phyloP scores from a whole-genome alignment of 139 green algal species.

The Mesotaenium endlicherianum region DNA sequence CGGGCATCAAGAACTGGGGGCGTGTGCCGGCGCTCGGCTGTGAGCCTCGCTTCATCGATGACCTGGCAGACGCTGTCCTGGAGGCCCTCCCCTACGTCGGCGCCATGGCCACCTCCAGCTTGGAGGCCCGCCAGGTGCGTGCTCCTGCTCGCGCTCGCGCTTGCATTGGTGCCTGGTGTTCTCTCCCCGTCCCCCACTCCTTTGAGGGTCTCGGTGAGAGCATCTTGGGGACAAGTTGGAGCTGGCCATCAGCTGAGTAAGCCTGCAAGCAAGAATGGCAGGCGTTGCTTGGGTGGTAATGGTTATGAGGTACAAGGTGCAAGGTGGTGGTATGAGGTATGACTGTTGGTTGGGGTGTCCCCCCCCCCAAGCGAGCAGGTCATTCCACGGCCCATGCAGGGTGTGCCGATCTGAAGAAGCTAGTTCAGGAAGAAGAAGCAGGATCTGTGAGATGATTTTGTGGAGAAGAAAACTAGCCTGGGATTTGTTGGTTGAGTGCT shows the following conservation, averaged over 20 bases:
- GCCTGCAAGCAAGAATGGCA: no score
- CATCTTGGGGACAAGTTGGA: no score
- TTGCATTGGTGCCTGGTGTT: no score
- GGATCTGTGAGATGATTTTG: neutral
- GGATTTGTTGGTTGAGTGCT: neutral
- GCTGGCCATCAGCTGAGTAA: no score
- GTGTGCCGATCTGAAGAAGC: neutral
- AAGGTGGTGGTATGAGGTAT: no score
- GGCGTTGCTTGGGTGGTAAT: no score
- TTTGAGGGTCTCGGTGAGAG: no score
- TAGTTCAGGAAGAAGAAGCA: neutral
- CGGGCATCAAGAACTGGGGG: conserved; percentile 82
- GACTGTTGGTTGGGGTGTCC: no score
- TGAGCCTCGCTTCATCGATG: conserved; percentile 88
- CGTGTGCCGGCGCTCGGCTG: conserved; percentile 94
- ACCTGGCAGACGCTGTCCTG: conserved; percentile 88
- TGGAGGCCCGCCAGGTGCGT: conserved; percentile 24
- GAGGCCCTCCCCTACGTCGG: conserved; percentile 92
- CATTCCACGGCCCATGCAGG: neutral
- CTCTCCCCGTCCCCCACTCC: no score
- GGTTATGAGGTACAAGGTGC: no score
- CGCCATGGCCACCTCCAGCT: conserved; percentile 58
- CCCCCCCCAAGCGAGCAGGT: neutral
- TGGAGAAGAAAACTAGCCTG: neutral
- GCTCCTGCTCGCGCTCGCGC: neutral